These are phyloP conservation scores for Alternaria gaisen DNA, from an alignment of 2,329 filamentous ascomycete genomes.

Conservation along the genomic window DNA sequence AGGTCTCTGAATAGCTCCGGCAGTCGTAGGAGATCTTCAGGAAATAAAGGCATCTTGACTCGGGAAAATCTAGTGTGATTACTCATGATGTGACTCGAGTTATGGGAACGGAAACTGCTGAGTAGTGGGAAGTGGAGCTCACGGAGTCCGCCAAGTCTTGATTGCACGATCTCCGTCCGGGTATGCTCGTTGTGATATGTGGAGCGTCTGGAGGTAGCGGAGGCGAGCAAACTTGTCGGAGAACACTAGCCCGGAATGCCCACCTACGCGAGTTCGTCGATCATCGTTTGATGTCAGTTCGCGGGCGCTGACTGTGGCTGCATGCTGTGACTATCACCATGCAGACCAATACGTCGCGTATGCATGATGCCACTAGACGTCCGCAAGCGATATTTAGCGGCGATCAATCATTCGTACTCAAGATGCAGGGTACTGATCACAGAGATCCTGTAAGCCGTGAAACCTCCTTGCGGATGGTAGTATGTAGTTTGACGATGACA, in stretches of 20 bases:
- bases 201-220: constrained; percentile 6
- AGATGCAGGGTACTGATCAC: constrained; percentile 4
- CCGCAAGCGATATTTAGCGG: not conserved
- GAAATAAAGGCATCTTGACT: not conserved
- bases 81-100: not conserved
- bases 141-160: not conserved
- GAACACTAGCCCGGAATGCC: not conserved
- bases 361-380: not conserved
- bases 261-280: not conserved
- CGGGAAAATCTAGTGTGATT: not conserved
- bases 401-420: not conserved
- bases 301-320: not conserved
- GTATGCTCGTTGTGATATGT: constrained; percentile 5
- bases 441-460: constrained; percentile 1
- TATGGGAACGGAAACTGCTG: not conserved
- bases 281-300: constrained; percentile 1
- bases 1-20: not conserved
- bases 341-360: not conserved
- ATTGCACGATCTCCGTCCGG: not conserved
- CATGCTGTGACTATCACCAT: not conserved
- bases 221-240: not conserved
- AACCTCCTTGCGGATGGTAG: constrained; percentile 5
- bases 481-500: constrained; percentile 26
- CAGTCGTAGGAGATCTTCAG: not conserved
- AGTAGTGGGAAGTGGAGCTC: constrained; percentile 4